Percentiles rank a stretch among this genome's conserved stretches.
Conservation (phyloP, 75 land plant species). For the Picea sitchensis region DNA sequence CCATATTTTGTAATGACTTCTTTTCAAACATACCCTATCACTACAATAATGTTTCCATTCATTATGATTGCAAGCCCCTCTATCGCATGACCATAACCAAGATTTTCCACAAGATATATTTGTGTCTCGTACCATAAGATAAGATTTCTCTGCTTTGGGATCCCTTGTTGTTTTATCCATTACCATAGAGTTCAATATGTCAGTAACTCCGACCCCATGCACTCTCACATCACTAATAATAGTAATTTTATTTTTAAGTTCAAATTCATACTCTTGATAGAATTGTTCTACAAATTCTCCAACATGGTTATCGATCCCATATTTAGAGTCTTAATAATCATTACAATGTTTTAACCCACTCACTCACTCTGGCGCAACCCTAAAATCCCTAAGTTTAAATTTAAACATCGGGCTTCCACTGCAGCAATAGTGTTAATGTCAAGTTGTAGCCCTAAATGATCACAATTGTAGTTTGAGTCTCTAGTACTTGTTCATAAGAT, state of each 20-base stretch:
- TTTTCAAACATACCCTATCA: constrained; percentile 80
- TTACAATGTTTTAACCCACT: constrained; percentile 96
- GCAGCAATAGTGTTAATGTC: constrained; percentile 99
- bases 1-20: constrained; percentile 87
- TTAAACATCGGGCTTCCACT: constrained; percentile 94
- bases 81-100: too few species aligned
- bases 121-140: constrained; percentile 77
- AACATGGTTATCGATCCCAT: constrained; percentile 53
- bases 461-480: constrained; percentile 94
- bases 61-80: too few species aligned
- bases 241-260: constrained; percentile 68
- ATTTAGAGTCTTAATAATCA: constrained; percentile 62
- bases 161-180: constrained; percentile 26
- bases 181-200: constrained; percentile 69
- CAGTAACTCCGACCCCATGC: constrained; percentile 68
- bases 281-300: constrained; percentile 13
- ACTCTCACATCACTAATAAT: constrained; percentile 36
- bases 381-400: constrained; percentile 91
- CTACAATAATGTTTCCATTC: too few species aligned
- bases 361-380: constrained; percentile 96
- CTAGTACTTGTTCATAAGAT: constrained; percentile 79
- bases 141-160: constrained; percentile 58
- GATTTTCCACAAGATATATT: too few species aligned
- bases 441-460: constrained; percentile 95
- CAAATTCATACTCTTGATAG: constrained; percentile 13